Conservation (phyloP, 371 early-diverging fungal genomes). For the Thermomucor indicae-seudaticae region DNA sequence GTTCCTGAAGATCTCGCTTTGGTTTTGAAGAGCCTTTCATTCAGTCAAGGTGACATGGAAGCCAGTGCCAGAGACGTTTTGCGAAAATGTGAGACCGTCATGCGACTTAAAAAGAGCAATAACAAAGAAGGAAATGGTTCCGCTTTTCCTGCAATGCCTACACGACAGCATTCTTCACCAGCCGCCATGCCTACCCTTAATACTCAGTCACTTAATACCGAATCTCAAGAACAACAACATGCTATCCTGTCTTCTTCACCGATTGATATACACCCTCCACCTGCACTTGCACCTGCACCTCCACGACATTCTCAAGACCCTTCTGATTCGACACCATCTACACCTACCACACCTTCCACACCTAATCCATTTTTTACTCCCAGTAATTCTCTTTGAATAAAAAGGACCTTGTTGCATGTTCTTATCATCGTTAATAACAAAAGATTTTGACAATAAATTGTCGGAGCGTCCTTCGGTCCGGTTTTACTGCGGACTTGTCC, state of each 20-base stretch:
- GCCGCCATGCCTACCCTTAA: constrained; percentile 4
- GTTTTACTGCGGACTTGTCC: too few relatives aligned
- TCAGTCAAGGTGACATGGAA: constrained; percentile 53
- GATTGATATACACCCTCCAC: too few relatives aligned
- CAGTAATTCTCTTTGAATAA: too few relatives aligned
- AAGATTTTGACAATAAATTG: too few relatives aligned
- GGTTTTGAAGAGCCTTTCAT: constrained; percentile 51
- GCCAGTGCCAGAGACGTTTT: constrained; percentile 61
- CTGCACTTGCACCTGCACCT: too few relatives aligned
- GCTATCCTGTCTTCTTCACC: background rate
- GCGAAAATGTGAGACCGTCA: constrained; percentile 59
- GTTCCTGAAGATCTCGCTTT: constrained; percentile 68
- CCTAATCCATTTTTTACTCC: too few relatives aligned
- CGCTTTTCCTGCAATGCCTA: constrained; percentile 12
- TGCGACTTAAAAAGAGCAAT: constrained; percentile 42
- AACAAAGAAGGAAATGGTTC: constrained; percentile 14
- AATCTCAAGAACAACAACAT: background rate
- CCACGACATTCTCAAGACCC: too few relatives aligned
- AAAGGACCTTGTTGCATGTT: too few relatives aligned
- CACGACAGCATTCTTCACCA: constrained; percentile 28
- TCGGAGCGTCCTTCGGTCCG: too few relatives aligned
- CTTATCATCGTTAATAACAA: too few relatives aligned
- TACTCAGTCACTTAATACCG: constrained; percentile 1
- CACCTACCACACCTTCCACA: too few relatives aligned
- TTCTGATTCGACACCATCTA: too few relatives aligned